phyloP scores from a whole-genome alignment of 176 grass and related monocot species.

The Aegilops tauschii region DNA sequence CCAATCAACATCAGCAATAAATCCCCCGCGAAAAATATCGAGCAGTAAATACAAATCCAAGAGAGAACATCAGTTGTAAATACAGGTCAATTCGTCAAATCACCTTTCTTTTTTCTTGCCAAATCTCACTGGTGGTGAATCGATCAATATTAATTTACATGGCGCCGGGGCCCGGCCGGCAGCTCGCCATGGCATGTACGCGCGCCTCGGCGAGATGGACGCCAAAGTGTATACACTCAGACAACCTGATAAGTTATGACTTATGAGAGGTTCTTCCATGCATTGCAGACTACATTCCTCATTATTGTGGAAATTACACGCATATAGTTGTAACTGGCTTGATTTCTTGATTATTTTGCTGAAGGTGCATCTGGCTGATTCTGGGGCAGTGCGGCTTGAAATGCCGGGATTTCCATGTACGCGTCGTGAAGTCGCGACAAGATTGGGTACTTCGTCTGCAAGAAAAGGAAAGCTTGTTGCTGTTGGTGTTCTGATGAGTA shows the following conservation, averaged over 20 bases:
- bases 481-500: slow-evolving; percentile 5
- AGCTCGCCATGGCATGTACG: too few species aligned
- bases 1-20: neutral
- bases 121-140: too few species aligned
- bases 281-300: neutral
- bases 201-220: too few species aligned
- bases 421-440: slow-evolving; percentile 55
- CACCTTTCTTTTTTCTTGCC: too few species aligned
- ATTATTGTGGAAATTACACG: neutral
- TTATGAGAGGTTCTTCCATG: neutral
- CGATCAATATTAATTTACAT: too few species aligned
- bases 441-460: slow-evolving; percentile 65
- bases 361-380: slow-evolving; percentile 67
- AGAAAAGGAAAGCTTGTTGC: neutral
- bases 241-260: neutral
- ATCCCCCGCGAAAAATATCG: too few species aligned
- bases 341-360: slow-evolving; percentile 1
- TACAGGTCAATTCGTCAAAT: too few species aligned
- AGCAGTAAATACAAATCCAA: too few species aligned
- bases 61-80: too few species aligned
- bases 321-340: neutral
- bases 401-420: slow-evolving; percentile 65
- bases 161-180: too few species aligned
- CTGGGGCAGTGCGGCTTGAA: slow-evolving; percentile 62
- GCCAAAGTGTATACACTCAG: neutral